Conservation (phyloP, 2,329 filamentous ascomycete genomes). For the Graphiopsis chlorocephala region DNA sequence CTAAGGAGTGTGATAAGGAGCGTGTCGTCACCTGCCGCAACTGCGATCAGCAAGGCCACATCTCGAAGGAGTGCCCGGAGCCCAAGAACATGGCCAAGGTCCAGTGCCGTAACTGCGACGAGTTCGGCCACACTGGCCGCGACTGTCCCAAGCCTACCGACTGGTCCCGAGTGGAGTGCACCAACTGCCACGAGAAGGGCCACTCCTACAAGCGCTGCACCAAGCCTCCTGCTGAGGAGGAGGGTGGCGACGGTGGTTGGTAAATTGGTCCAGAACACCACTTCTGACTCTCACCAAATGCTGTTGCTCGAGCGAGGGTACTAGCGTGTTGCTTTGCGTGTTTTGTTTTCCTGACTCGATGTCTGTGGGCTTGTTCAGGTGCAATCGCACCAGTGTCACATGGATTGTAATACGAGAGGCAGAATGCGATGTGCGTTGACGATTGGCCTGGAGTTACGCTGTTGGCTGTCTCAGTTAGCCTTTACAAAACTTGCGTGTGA, state of each 20-base stretch:
- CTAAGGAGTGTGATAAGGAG: constrained; percentile 35
- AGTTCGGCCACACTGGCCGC: constrained; percentile 28
- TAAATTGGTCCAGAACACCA: neutral
- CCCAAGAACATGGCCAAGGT: constrained; percentile 52
- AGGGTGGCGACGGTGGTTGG: constrained; percentile 10
- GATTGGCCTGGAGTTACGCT: neutral
- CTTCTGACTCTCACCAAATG: neutral
- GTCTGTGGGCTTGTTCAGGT: neutral
- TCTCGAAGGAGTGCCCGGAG: constrained; percentile 62
- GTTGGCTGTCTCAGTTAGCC: neutral
- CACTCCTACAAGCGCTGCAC: constrained; percentile 29
- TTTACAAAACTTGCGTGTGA: neutral
- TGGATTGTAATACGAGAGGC: neutral
- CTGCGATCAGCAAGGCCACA: constrained; percentile 53
- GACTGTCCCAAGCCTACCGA: constrained; percentile 31
- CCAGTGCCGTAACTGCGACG: constrained; percentile 49
- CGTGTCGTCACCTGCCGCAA: constrained; percentile 37
- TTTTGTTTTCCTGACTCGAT: neutral
- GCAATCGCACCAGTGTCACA: neutral
- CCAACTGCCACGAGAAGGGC: constrained; percentile 40
- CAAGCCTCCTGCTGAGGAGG: constrained; percentile 20
- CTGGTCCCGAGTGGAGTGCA: constrained; percentile 47
- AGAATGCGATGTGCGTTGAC: neutral
- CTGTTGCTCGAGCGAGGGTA: neutral
- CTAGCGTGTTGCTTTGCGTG: neutral